phyloP scores from a whole-genome alignment of 768 basidiomycete species.

The Cyclocybe aegerita region DNA sequence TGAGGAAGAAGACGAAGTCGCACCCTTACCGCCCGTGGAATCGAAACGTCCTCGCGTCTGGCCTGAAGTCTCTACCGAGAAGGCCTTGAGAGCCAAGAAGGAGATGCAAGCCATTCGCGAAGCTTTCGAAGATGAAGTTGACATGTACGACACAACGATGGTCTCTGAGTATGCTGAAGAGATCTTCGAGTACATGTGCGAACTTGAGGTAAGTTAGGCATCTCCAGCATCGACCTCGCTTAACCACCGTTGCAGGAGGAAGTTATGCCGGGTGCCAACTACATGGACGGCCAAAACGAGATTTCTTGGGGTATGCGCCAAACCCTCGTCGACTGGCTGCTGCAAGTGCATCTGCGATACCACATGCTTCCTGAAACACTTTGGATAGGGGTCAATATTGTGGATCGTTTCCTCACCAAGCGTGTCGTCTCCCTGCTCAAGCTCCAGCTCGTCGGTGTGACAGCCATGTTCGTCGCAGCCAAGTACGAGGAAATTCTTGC shows the following conservation, averaged over 20 bases:
- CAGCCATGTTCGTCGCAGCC: conserved; percentile 98
- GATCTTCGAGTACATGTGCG: conserved; percentile 94
- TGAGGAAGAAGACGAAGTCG: conserved; percentile 31
- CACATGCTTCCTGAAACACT: conserved; percentile 99
- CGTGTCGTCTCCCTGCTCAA: conserved; percentile 87
- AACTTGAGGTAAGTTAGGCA: conserved; percentile 72
- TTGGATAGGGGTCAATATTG: conserved; percentile 98
- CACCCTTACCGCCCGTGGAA: conserved; percentile 23
- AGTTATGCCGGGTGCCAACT: conserved; percentile 88
- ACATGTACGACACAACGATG: conserved; percentile 87
- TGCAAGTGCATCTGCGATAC: conserved; percentile 96
- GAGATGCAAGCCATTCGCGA: conserved; percentile 71
- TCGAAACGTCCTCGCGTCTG: conserved; percentile 55
- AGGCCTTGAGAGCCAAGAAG: conserved; percentile 52
- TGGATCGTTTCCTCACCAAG: conserved; percentile 89
- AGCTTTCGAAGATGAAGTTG: conserved; percentile 67
- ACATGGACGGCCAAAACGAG: conserved; percentile 93
- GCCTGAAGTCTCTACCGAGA: conserved; percentile 73
- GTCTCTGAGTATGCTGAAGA: conserved; percentile 99
- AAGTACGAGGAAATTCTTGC: conserved; percentile 99
- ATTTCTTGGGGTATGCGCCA: conserved; percentile 94
- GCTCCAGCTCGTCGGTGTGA: conserved; percentile 95
- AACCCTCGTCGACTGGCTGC: conserved; percentile 96
- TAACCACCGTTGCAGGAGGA: conserved; percentile 54
- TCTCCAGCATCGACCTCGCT: not conserved